Evolutionary conservation across 495 filamentous ascomycete genomes (phyloP), one percentile per base, ranked within the genome.

Genomic region (Talaromyces wortmannii): DNA sequence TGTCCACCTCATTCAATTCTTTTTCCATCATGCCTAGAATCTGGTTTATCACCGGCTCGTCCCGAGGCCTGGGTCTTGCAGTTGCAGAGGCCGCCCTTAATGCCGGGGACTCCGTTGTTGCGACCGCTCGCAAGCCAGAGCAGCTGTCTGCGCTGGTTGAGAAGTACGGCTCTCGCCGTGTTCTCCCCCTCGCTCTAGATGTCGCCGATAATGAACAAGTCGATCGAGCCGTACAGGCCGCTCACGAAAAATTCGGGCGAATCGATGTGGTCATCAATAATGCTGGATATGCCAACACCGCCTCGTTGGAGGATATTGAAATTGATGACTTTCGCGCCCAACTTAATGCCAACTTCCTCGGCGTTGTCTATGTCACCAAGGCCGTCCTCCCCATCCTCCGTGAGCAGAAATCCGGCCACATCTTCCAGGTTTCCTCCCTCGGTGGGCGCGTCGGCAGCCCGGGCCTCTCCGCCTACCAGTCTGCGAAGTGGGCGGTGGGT

Each of bases 61-160:
- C 78, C 2, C 75, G 78, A 5, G 82, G 82, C 10, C 78, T 83
- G 46, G 82, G 82, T 13, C 67, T 72, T 23, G 78, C 70, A 12
- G 76, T 85, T 12, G 70, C 70, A 2, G 61, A 70, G 10, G 67
- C 69, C 33, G 79, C 75, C 55, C 73, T 69, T 11, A 56, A 67
- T 42, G 70, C 79, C 58, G 78, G 78, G 12, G 72, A 67, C 16
- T 63, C 65, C 33, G 73, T 80, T 7, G 61, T 80, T 50, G 68
- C 78, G 31, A 75, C 74, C n/a, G 78, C 80, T 58, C 66, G 80
- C 40, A 71, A 76, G 2, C 57, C 45, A 23, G 30, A 48, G 11
- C 50, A 48, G 6, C 45, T 58, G 4, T 7, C 42, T 6, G 13
- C 31, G 11, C 51, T 53, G 6, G 30, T 43, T 2, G 47, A 50